Evolutionary conservation across 306 rosid species (phyloP), one percentile per base, ranked within the genome.

Genomic region (Glycine tomentella): DNA sequence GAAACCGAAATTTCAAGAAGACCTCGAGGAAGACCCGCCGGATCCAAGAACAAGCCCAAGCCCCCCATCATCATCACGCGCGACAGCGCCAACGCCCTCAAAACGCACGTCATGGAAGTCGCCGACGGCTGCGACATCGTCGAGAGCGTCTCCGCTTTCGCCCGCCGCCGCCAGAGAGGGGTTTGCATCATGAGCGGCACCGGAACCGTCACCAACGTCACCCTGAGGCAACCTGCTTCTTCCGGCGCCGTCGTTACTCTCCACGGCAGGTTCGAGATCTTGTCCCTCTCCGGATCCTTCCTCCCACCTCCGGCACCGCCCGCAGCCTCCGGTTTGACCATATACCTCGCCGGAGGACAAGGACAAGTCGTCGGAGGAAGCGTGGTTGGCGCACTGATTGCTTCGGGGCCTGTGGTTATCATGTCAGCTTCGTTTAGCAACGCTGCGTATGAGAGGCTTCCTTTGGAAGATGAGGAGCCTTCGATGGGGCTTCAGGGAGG

Each of bases 311-410:
- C 98, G 0, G 99, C 99, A 0, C 99, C 99, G 0, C 93, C 97
- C 0, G 98, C 93, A 0, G 98, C 99, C 0, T 88, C 99, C 0
- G 97, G 94, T 0, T 85, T 96, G 86, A 93, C 99, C 0, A 93
- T 96, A 45, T 96, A 96, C 48, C 71, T 96, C 5, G 94, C 97
- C 0, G 99, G 99, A 0, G 99, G 99, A 2, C 98, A 93, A 65
- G 99, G 99, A 0, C 99, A 96, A 81, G 98, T 96, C 3, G 98
- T 96, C 0, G 99, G 99, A 1, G 99, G 99, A 3, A 93, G 94
- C 55, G 98, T 92, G 2, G 97, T 90, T 0, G 99, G 98, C 9
- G 84, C 92, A 0, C 82, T 96, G 0, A 74, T 84, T 67, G 99
- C 99, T 13, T 88, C 98, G 0, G 99, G 99, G 0, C 97, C 99